phyloP scores from a whole-genome alignment of 2,329 filamentous ascomycete species.

The Ceratocystis alfenasii region DNA sequence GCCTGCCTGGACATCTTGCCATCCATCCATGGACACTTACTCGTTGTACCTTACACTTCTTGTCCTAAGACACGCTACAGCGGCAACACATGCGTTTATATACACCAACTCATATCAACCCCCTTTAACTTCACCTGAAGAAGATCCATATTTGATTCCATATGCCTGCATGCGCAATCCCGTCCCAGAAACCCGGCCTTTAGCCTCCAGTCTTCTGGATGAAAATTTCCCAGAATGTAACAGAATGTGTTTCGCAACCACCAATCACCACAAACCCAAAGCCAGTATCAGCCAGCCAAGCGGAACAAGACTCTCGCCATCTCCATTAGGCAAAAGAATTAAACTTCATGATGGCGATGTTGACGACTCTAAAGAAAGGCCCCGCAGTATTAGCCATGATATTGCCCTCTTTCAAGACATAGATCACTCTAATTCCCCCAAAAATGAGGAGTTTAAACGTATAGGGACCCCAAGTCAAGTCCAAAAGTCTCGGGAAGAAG shows the following conservation, averaged over 20 bases:
- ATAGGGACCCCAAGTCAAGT: background rate
- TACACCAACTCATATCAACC: background rate
- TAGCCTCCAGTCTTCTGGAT: background rate
- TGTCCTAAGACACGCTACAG: background rate
- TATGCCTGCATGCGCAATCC: background rate
- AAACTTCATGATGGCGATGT: too few relatives aligned
- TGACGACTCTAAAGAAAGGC: too few relatives aligned
- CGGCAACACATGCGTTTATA: background rate
- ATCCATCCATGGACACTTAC: conserved; percentile 16
- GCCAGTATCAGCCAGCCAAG: too few relatives aligned
- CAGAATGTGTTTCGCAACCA: background rate
- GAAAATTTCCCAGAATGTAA: background rate
- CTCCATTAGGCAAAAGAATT: too few relatives aligned
- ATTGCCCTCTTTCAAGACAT: too few relatives aligned
- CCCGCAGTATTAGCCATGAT: too few relatives aligned
- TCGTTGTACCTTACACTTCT: conserved; percentile 1
- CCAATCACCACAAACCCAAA: background rate
- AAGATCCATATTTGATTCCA: background rate
- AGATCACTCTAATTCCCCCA: too few relatives aligned
- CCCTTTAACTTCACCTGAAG: background rate
- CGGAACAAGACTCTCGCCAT: too few relatives aligned
- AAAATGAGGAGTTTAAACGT: background rate
- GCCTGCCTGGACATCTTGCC: background rate
- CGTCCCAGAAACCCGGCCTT: background rate
- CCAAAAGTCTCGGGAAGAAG: background rate